These are phyloP conservation scores for Phytophthora litchii DNA, from an alignment of 352 stramenopile species.

Conservation along the genomic window DNA sequence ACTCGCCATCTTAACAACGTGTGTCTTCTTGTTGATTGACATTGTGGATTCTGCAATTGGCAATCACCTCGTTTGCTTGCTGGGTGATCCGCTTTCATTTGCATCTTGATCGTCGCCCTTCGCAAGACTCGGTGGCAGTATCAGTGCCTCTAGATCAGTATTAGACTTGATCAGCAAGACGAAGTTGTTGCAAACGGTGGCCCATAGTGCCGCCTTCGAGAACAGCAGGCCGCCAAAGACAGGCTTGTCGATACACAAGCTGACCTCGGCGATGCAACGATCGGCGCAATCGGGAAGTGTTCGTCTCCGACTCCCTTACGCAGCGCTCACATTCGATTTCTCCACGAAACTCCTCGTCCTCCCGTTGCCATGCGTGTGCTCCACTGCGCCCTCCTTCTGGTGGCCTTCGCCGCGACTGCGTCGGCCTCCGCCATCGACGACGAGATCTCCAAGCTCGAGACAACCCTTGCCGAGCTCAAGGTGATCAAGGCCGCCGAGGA, in stretches of 20 bases:
- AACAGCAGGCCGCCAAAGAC: slow-evolving; percentile 13
- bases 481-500: slow-evolving; percentile 23
- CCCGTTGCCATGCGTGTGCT: slow-evolving; percentile 29
- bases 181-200: slow-evolving; percentile 1
- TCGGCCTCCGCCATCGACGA: slow-evolving; percentile 28
- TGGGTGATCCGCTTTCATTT: slow-evolving; percentile 1
- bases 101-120: not conserved
- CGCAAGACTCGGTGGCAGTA: not conserved
- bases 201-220: not conserved
- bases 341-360: not conserved
- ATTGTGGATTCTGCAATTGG: not conserved
- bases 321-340: slow-evolving; percentile 18
- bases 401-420: slow-evolving; percentile 18
- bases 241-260: slow-evolving; percentile 3
- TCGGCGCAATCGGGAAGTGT: slow-evolving; percentile 9
- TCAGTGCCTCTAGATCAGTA: not conserved
- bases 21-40: not conserved
- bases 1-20: not conserved
- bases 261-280: slow-evolving; percentile 26
- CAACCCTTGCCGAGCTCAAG: slow-evolving; percentile 30
- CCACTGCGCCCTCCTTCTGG: slow-evolving; percentile 24
- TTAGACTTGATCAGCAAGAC: not conserved
- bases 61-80: not conserved
- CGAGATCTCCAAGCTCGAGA: slow-evolving; percentile 32
- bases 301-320: slow-evolving; percentile 7